Conservation (phyloP, 2,329 filamentous ascomycete species). For the Aureobasidium namibiae region DNA sequence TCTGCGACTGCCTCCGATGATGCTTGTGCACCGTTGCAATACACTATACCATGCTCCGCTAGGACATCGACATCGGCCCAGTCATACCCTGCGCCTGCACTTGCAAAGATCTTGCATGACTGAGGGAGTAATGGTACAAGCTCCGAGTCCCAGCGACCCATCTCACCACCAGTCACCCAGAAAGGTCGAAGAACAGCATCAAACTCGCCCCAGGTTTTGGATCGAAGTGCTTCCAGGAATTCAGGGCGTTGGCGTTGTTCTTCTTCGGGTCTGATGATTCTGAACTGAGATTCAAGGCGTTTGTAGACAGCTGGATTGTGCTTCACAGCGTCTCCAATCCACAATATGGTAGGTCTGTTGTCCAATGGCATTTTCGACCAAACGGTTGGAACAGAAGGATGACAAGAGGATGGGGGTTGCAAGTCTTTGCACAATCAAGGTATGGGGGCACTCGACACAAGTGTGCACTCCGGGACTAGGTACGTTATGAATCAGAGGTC, state of each 20-base stretch:
- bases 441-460: too few species aligned
- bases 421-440: neutral
- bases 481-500: neutral
- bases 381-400: neutral
- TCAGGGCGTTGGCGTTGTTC: slow-evolving; percentile 31
- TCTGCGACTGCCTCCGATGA: slow-evolving; percentile 67
- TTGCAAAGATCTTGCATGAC: slow-evolving; percentile 50
- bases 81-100: slow-evolving; percentile 56
- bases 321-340: slow-evolving; percentile 37
- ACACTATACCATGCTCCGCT: slow-evolving; percentile 56
- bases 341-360: slow-evolving; percentile 32
- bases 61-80: slow-evolving; percentile 54
- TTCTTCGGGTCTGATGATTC: slow-evolving; percentile 28
- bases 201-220: slow-evolving; percentile 35
- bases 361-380: neutral
- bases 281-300: slow-evolving; percentile 29
- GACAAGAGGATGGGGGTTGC: neutral
- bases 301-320: slow-evolving; percentile 38
- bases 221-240: slow-evolving; percentile 32
- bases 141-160: slow-evolving; percentile 56
- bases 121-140: slow-evolving; percentile 47
- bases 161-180: slow-evolving; percentile 58
- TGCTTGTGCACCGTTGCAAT: slow-evolving; percentile 64
- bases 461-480: neutral
- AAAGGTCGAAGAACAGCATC: slow-evolving; percentile 48